These are phyloP conservation scores for Cichorium intybus DNA, from an alignment of 140 eudicot genomes.

Conservation along the genomic window DNA sequence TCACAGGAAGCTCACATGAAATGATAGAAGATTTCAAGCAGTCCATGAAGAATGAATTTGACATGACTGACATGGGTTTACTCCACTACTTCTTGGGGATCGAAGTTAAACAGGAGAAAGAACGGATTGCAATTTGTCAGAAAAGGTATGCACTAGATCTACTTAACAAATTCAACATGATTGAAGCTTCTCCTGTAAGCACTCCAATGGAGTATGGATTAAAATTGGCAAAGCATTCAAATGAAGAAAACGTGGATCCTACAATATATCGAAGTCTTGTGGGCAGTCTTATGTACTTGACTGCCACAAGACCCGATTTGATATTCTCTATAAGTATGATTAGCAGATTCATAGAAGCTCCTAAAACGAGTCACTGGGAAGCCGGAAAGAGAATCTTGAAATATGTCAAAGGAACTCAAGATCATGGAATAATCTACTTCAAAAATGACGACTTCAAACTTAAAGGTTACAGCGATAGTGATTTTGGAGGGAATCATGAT, in stretches of 20 bases:
- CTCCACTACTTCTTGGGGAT: background rate
- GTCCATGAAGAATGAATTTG: too few relatives aligned
- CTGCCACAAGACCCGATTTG: background rate
- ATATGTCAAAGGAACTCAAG: background rate
- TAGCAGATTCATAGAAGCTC: background rate
- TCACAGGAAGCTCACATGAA: too few relatives aligned
- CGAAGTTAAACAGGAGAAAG: background rate
- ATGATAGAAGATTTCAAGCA: background rate
- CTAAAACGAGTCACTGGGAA: background rate
- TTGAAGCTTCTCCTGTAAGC: background rate
- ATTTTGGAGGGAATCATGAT: background rate
- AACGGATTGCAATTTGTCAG: background rate
- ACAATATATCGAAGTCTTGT: background rate
- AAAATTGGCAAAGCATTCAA: background rate
- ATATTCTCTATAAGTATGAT: background rate
- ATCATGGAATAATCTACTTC: background rate
- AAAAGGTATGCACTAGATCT: background rate
- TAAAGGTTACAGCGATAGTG: constrained; percentile 16
- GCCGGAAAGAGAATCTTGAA: background rate
- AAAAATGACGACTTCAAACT: background rate
- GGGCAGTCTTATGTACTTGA: background rate
- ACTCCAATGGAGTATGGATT: background rate
- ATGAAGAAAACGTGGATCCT: background rate
- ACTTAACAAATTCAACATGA: background rate
- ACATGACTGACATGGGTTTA: background rate